Evolutionary conservation across 805 yeast species (phyloP).

Genomic region (Candida verbasci): DNA sequence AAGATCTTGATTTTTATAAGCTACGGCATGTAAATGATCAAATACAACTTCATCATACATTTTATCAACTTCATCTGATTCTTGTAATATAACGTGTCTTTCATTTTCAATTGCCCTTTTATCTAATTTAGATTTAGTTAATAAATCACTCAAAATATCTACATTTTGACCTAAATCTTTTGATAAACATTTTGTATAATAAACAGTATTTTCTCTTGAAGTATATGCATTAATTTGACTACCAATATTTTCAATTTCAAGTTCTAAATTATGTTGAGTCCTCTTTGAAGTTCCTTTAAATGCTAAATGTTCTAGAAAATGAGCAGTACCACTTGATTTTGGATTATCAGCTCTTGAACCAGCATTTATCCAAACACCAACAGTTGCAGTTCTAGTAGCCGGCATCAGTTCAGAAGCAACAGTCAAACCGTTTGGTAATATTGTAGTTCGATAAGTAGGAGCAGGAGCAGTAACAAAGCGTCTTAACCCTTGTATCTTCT

Average conservation of each 20-base stretch:
- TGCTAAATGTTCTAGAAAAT: constrained; percentile 92
- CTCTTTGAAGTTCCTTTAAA: constrained; percentile 89
- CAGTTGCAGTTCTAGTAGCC: constrained; percentile 88
- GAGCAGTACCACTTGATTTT: constrained; percentile 90
- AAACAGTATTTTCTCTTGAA: constrained; percentile 94
- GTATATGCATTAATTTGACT: constrained; percentile 98
- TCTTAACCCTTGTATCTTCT: background rate
- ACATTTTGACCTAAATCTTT: constrained; percentile 81
- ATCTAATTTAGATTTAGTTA: constrained; percentile 81
- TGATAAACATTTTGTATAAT: constrained; percentile 83
- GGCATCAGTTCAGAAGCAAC: constrained; percentile 91
- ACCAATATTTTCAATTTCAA: constrained; percentile 94
- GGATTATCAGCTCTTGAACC: constrained; percentile 95
- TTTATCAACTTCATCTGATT: constrained; percentile 95
- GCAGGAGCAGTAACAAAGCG: constrained; percentile 10
- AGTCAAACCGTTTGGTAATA: constrained; percentile 85
- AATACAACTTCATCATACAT: constrained; percentile 98
- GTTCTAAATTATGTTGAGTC: constrained; percentile 76
- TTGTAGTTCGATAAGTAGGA: constrained; percentile 51
- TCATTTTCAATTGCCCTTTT: constrained; percentile 87
- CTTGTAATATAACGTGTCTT: constrained; percentile 93
- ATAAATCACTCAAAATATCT: constrained; percentile 83
- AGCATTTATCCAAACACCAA: constrained; percentile 97
- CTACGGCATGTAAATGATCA: constrained; percentile 92
- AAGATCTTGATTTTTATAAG: constrained; percentile 84